Percentiles rank a stretch among this genome's conserved stretches.
Conservation (phyloP, 2,329 filamentous ascomycete species). For the Drechslerella dactyloides region DNA sequence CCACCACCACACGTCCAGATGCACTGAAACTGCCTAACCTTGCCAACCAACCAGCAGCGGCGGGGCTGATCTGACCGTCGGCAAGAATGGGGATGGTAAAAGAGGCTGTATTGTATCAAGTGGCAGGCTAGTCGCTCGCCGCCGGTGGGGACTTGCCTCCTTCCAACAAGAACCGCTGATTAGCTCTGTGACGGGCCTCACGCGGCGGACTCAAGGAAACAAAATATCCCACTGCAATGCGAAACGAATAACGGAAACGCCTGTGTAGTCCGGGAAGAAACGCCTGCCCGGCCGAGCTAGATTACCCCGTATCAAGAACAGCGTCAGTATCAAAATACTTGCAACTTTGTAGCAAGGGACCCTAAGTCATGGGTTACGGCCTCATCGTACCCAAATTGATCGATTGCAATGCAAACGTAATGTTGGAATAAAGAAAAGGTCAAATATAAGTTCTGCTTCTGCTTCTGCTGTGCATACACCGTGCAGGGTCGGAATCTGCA, state of each 20-base stretch:
- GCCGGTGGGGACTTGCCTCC: conserved; percentile 47
- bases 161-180: conserved; percentile 25
- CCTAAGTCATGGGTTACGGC: not conserved
- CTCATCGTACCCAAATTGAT: not conserved
- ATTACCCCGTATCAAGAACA: conserved; percentile 6
- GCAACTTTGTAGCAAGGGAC: not conserved
- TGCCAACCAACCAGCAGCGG: conserved; percentile 40
- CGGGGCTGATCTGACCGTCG: conserved; percentile 48
- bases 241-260: conserved; percentile 28
- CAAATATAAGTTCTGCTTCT: too few relatives aligned
- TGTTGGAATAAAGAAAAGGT: not conserved
- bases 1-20: conserved; percentile 30
- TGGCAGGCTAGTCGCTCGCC: conserved; percentile 30
- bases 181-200: conserved; percentile 18
- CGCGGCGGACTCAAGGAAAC: conserved; percentile 36
- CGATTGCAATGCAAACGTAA: not conserved
- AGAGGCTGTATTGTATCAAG: conserved; percentile 41
- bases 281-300: conserved; percentile 12
- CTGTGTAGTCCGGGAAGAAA: conserved; percentile 29
- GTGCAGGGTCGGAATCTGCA: conserved; percentile 2
- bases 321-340: conserved; percentile 13
- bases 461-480: not conserved
- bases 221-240: conserved; percentile 30
- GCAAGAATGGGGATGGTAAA: conserved; percentile 46
- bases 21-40: conserved; percentile 25